Evolutionary conservation across 2,329 filamentous ascomycete species (phyloP).

Genomic region (Chaetomium olivaceum): DNA sequence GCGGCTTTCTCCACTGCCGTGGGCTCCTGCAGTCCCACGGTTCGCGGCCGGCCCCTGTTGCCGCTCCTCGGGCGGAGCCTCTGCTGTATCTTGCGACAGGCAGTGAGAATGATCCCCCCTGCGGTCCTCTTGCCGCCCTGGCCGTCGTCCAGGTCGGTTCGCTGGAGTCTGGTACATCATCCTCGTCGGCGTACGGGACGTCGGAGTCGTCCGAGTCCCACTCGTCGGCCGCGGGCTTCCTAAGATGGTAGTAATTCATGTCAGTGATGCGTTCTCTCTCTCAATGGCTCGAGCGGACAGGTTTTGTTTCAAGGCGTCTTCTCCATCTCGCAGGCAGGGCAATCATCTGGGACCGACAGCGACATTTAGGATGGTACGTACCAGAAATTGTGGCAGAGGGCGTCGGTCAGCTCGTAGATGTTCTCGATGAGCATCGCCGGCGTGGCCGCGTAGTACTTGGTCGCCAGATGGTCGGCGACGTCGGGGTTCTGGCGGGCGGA

Average conservation of each 20-base stretch:
- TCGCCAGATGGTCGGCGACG: not conserved
- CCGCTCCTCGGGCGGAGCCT: too few species aligned
- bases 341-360: not conserved
- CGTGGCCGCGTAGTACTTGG: not conserved
- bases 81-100: too few species aligned
- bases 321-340: not conserved
- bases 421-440: slow-evolving; percentile 8
- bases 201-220: slow-evolving; percentile 20
- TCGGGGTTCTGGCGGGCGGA: not conserved
- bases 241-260: not conserved
- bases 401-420: slow-evolving; percentile 21
- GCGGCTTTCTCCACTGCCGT: too few species aligned
- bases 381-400: slow-evolving; percentile 20
- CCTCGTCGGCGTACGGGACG: slow-evolving; percentile 10
- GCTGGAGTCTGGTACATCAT: not conserved
- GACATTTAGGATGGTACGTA: not conserved
- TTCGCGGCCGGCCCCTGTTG: too few species aligned
- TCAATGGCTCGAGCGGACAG: not conserved
- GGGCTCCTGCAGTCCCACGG: too few species aligned
- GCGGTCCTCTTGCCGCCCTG: too few species aligned
- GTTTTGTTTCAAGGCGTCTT: too few species aligned
- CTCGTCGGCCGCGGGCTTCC: slow-evolving; percentile 14
- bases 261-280: not conserved
- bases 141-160: too few species aligned
- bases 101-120: too few species aligned